Evolutionary conservation across 768 basidiomycete species (phyloP).

Genomic region (Dioszegia hungarica): DNA sequence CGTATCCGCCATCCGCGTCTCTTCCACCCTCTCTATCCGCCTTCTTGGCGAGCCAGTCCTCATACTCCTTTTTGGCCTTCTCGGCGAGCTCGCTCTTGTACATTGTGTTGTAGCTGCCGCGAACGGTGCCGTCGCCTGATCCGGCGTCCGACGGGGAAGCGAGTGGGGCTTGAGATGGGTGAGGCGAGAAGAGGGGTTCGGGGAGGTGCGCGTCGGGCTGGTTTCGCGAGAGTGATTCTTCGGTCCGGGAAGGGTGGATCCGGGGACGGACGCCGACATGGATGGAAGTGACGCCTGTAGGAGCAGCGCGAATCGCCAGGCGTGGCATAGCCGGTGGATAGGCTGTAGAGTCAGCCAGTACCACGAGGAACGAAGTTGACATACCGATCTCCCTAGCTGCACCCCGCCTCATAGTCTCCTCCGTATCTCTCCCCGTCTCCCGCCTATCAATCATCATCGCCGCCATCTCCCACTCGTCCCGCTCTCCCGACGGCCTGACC

Average conservation of each 20-base stretch:
- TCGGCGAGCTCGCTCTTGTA: constrained; percentile 13
- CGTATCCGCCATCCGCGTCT: constrained; percentile 8
- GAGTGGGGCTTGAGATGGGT: neutral
- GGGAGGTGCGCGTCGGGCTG: constrained; percentile 31
- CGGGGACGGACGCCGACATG: constrained; percentile 66
- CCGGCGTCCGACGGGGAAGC: neutral
- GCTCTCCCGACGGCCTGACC: constrained; percentile 7
- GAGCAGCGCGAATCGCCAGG: constrained; percentile 55
- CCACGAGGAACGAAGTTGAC: neutral
- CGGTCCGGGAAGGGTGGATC: constrained; percentile 29
- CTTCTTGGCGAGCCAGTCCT: constrained; percentile 30
- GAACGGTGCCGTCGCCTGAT: neutral
- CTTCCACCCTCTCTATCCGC: constrained; percentile 32
- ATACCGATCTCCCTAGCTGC: constrained; percentile 29
- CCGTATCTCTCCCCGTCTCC: constrained; percentile 24
- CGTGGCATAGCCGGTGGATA: constrained; percentile 32
- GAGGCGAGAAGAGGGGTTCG: constrained; percentile 23
- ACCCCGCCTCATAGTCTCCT: constrained; percentile 26
- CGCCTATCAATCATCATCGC: constrained; percentile 23
- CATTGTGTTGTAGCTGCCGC: constrained; percentile 9
- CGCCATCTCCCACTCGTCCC: constrained; percentile 27
- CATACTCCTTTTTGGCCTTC: constrained; percentile 34
- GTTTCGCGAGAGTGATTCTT: constrained; percentile 26
- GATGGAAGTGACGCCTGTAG: constrained; percentile 83
- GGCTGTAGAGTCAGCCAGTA: constrained; percentile 14